Evolutionary conservation across 768 basidiomycete species (phyloP), one percentile per base, ranked within the genome.

Genomic region (Termitomyces sp.): DNA sequence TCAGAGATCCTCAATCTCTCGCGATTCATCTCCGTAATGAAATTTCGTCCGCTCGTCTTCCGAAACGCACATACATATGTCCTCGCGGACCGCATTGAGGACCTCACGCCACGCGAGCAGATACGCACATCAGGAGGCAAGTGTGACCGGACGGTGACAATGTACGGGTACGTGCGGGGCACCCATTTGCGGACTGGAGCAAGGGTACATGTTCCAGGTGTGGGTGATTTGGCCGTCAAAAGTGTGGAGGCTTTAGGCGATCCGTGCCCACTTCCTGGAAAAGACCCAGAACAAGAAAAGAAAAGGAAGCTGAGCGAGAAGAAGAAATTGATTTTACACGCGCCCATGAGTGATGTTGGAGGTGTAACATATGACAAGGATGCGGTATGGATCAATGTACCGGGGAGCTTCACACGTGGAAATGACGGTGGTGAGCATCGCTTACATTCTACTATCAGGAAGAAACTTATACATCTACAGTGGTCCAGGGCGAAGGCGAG

Each of bases 261-360:
- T 69, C 97, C 97, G 0, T 98, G 97, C 75, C 95, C 97, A 1
- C 72, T 98, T 20, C 97, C 97, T 3, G 91, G 93, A 26, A 82
- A 83, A 0, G 91, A 96, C 44, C 90, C 90, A 53, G 97, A 98
- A 75, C 93, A 90, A 73, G 97, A 98, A 75, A 94, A 91, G 74
- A 73, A 92, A 60, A 74, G 96, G 61, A 95, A 92, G 71, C 78
- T 99, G 66, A 95, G 92, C 65, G 97, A 98, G 72, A 96, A 97
- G 77, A 92, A 90, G 71, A 95, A 91, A 69, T 69, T 93, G 42
- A 74, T 96, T 1, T 85, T 98, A 1, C 93, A 98, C 70, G 97
- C 97, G 16, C 97, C 97, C 1, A 98, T 99, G 97, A 97, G 94
- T 70, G 96, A 98, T 66, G 88, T 98, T 2, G 96, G 96, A 12